Evolutionary conservation across 768 basidiomycete species (phyloP).

Genomic region (Exsudoporus frostii): DNA sequence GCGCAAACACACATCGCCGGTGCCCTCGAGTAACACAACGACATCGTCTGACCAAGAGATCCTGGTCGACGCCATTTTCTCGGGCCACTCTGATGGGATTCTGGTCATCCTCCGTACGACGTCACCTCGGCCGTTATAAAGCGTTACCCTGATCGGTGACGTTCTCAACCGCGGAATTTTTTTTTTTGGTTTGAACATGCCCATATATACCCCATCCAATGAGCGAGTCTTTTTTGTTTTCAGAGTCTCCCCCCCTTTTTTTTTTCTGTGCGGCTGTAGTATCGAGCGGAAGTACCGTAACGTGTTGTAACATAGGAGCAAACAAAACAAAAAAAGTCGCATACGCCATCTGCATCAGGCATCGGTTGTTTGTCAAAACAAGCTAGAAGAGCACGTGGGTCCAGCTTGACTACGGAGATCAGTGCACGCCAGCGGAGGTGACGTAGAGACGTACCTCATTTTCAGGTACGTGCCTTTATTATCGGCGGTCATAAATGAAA

Average conservation of each 20-base stretch:
- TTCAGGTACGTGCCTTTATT: background rate
- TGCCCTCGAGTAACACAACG: background rate
- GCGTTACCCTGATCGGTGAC: background rate
- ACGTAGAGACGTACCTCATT: slow-evolving; percentile 1
- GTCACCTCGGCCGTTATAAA: slow-evolving; percentile 9
- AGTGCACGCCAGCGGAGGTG: background rate
- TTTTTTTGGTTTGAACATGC: background rate
- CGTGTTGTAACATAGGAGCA: slow-evolving; percentile 1
- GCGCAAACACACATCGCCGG: slow-evolving; percentile 5
- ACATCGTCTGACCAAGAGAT: slow-evolving; percentile 34
- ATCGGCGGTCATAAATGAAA: background rate
- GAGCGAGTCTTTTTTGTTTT: too few species aligned
- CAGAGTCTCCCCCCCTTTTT: too few species aligned
- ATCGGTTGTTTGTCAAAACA: background rate
- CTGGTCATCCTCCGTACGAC: slow-evolving; percentile 71
- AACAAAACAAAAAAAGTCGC: background rate
- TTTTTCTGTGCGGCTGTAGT: background rate
- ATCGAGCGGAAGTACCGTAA: background rate
- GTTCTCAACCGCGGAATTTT: background rate
- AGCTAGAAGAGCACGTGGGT: background rate
- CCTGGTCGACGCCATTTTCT: slow-evolving; percentile 77
- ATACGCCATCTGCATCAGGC: background rate
- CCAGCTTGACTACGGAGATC: background rate
- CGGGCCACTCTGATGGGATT: slow-evolving; percentile 81
- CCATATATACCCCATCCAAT: background rate